phyloP scores from a whole-genome alignment of 73 alveolate genomes.

The Diophrys sp. region DNA sequence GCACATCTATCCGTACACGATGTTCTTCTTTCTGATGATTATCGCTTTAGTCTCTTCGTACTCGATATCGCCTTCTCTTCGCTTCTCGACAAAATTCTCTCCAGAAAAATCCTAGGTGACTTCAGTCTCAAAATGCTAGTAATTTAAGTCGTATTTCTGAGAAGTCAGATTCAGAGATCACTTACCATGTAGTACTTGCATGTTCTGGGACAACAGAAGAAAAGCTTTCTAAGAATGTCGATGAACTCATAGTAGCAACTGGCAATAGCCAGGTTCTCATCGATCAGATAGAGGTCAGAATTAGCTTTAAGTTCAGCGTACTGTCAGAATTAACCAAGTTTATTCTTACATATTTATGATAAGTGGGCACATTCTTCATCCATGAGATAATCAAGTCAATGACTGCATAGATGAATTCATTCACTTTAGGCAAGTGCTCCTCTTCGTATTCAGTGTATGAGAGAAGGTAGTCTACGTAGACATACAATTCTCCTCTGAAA shows the following conservation, averaged over 20 bases:
- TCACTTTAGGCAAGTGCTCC: slow-evolving; percentile 33
- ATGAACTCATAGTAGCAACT: slow-evolving; percentile 38
- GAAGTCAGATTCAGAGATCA: no score
- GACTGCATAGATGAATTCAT: slow-evolving; percentile 26
- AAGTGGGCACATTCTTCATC: slow-evolving; percentile 53
- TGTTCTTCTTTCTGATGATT: slow-evolving; percentile 11
- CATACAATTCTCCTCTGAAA: slow-evolving; percentile 58
- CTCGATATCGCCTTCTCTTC: slow-evolving; percentile 27
- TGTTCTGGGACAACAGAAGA: slow-evolving; percentile 51
- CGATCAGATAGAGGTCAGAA: slow-evolving; percentile 64
- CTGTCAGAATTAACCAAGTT: no score
- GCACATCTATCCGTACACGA: slow-evolving; percentile 38
- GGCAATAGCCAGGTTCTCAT: slow-evolving; percentile 56
- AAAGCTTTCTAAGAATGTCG: slow-evolving; percentile 56
- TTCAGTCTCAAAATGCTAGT: slow-evolving; percentile 9
- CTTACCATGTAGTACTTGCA: slow-evolving; percentile 43
- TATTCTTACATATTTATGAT: no score
- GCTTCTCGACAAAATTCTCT: slow-evolving; percentile 23
- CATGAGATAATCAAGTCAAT: slow-evolving; percentile 44
- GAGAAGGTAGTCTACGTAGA: slow-evolving; percentile 42
- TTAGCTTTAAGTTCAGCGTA: slow-evolving; percentile 25
- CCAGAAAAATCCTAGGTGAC: slow-evolving; percentile 15
- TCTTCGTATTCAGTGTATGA: slow-evolving; percentile 14
- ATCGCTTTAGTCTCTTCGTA: slow-evolving; percentile 33
- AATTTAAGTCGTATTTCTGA: slow-evolving; percentile 46